Conservation (phyloP, 2,329 filamentous ascomycete genomes). For the Paecilomyces dactylethromorphus region DNA sequence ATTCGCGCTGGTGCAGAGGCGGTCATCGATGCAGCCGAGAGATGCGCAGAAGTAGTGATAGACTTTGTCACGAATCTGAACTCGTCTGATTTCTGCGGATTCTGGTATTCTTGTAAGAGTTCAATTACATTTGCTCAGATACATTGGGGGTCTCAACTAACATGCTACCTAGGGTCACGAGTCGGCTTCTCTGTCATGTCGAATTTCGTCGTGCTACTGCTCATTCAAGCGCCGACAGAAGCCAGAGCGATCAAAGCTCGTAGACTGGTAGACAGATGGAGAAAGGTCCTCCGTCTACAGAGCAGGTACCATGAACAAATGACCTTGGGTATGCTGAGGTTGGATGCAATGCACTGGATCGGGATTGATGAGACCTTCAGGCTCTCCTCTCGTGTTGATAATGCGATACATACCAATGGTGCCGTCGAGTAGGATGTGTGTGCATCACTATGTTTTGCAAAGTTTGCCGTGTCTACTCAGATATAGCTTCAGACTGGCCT, state of each 20-base stretch:
- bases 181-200: slow-evolving; percentile 28
- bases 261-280: slow-evolving; percentile 22
- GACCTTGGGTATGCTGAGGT: slow-evolving; percentile 21
- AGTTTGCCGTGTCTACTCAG: too few relatives aligned
- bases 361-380: slow-evolving; percentile 7
- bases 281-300: slow-evolving; percentile 21
- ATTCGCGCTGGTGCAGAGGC: slow-evolving; percentile 9
- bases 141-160: background rate
- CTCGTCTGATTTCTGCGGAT: slow-evolving; percentile 20
- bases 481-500: too few relatives aligned
- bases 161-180: slow-evolving; percentile 19
- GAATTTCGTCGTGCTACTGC: slow-evolving; percentile 24
- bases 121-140: too few relatives aligned
- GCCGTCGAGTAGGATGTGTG: background rate
- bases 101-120: slow-evolving; percentile 28
- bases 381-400: background rate
- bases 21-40: slow-evolving; percentile 22
- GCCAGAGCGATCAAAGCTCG: slow-evolving; percentile 20
- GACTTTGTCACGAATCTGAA: slow-evolving; percentile 20
- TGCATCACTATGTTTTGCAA: background rate
- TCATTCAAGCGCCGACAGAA: slow-evolving; percentile 23
- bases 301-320: slow-evolving; percentile 22
- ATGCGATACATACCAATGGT: background rate
- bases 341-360: slow-evolving; percentile 24
- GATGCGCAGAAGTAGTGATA: slow-evolving; percentile 23